Percentiles rank a stretch among this genome's conserved stretches.
phyloP scores from a whole-genome alignment of 2,329 filamentous ascomycete genomes.

The Penicillium frequentans region DNA sequence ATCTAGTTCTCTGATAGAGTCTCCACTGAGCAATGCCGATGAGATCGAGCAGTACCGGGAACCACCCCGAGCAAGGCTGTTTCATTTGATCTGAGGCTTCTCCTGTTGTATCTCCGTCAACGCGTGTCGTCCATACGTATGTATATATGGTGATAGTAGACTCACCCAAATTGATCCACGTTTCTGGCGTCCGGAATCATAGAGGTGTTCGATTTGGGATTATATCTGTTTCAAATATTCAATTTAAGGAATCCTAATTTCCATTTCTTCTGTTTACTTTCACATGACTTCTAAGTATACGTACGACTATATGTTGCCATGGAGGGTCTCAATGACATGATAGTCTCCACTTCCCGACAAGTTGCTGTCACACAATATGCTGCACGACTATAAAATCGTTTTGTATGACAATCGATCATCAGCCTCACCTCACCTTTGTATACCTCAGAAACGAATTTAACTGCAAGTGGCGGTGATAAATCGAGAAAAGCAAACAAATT shows the following conservation, averaged over 20 bases:
- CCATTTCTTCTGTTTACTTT: neutral
- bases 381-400: too few species aligned
- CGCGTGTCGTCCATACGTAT: neutral
- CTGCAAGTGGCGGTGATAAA: too few species aligned
- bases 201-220: neutral
- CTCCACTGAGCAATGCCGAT: neutral
- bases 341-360: neutral
- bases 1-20: neutral
- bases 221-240: neutral
- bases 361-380: too few species aligned
- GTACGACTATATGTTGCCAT: neutral
- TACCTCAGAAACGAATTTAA: too few species aligned
- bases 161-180: neutral
- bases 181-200: neutral
- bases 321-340: neutral
- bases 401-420: too few species aligned
- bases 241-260: neutral
- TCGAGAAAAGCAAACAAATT: too few species aligned
- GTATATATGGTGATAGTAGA: neutral
- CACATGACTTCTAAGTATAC: neutral
- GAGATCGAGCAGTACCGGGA: neutral
- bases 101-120: neutral
- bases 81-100: neutral
- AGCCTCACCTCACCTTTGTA: too few species aligned
- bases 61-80: neutral